Base-by-base conservation (phyloP, 164 flowering plant genomes). In the Magnolia kwangsiensis region DNA sequence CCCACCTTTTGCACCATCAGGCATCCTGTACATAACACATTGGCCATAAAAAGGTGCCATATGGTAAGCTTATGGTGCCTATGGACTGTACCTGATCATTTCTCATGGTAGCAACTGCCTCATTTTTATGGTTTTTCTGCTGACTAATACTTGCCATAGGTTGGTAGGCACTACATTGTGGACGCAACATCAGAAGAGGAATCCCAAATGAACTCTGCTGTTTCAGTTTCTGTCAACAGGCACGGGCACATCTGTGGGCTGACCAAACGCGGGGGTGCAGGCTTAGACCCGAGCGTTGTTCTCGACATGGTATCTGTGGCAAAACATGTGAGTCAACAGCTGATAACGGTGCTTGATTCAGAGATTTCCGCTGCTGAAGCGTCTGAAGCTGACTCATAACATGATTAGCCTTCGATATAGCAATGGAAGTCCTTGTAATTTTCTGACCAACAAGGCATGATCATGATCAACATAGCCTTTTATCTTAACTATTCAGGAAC, bases 131-230 rank as follows among this genome's bases (percentile, higher is more conserved):
- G 13, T 24, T 68, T 20, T 67, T 9, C 7, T n/a, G 14, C 68
- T 67, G 2, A 63, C 50, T 72, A 24, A 2, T 58, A 5, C 16
- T 14, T 58, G 45, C 51, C n/a, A 51, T 51, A 94, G 98, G 92
- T 92, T 20, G 99, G 99, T 27, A 88, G 85, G 78, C 97, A 92
- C 78, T 96, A 92, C 69, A 90, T 94, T 70, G 95, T 90, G 1
- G 99, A 96, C 84, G 98, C 98, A 51, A 91, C 97, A 59, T 61
- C 84, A 50, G 98, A 94, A 77, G 99, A 96, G 79, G 98, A 96
- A 78, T 90, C 98, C 58, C 98, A 94, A 71, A 94, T 96, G 99
- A 93, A 87, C 83, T 91, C 95, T 0, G 98, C 99, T 8, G 80
- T 96, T 10, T 94, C 98, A 4, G 77, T 92, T 18, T 92, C 98